Evolutionary conservation across 495 filamentous ascomycete species (phyloP), one percentile per base, ranked within the genome.

Genomic region (Penicillium daleae): DNA sequence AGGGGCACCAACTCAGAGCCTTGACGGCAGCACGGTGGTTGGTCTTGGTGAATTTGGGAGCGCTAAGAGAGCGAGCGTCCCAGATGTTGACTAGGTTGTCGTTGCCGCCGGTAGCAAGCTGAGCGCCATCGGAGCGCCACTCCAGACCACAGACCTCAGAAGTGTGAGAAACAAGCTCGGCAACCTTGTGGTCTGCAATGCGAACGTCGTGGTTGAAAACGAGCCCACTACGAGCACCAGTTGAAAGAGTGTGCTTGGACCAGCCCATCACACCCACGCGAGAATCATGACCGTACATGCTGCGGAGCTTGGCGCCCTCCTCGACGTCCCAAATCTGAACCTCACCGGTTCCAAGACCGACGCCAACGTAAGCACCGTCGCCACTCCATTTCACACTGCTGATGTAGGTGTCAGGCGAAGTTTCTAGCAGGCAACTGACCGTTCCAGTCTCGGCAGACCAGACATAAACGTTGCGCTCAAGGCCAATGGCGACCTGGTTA

Each of bases 311-410:
- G 67, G 86, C 88, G 32, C 90, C 88, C 69, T 99, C 95, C 65
- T 97, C 91, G 24, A 97, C 95, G 66, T 99, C 95, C 95, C 95
- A 99, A 74, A 99, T 99, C 77, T 99, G 95, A 42, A 98, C 91
- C 71, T 99, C 95, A 62, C 95, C 95, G 13, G 92, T 90, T 64
- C 92, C 93, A 59, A 99, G 88, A 49, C 95, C 95, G 65, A 98
- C 93, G 60, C 93, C 89, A 55, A 99, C 93, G 71, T 98, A 97
- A 6, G 95, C 93, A 46, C 95, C 96, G 67, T 99, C 95, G 49
- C 90, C 91, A 65, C 94, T 97, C 95, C 96, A 99, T 76, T 97
- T 97, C 63, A 99, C 95, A 63, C 92, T 96, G 82, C 93, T 93
- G 66, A 99, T 87, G 70, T 99, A 99, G 21, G 94, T 98, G 71